phyloP scores from a whole-genome alignment of 176 grass and related monocot genomes.

The Aegilops speltoides region DNA sequence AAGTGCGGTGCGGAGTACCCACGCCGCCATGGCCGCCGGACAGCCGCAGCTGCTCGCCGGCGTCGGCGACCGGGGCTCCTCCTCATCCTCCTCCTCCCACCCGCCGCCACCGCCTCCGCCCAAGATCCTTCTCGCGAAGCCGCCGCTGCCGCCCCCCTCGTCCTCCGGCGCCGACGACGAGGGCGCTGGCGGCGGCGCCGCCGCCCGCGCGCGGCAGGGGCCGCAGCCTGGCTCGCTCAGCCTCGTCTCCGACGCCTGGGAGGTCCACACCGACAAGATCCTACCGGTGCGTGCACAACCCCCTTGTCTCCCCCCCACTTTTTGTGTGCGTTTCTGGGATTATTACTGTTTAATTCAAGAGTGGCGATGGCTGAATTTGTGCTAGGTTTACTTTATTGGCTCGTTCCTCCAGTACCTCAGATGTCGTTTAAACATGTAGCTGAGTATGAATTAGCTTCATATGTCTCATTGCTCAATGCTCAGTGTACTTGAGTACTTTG shows the following conservation, averaged over 20 bases:
- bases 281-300: constrained; percentile 52
- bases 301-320: not conserved
- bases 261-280: constrained; percentile 73
- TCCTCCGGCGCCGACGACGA: constrained; percentile 44
- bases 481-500: not conserved
- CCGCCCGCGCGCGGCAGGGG: constrained; percentile 44
- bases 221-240: constrained; percentile 61
- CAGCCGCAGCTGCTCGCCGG: constrained; percentile 28
- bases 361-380: not conserved
- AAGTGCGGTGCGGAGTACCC: not conserved
- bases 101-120: constrained; percentile 57
- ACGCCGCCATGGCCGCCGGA: constrained; percentile 50
- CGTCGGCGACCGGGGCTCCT: constrained; percentile 24
- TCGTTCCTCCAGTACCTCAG: too few species aligned
- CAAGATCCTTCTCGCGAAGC: constrained; percentile 95
- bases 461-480: not conserved
- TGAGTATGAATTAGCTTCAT: not conserved
- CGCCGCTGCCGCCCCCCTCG: constrained; percentile 23
- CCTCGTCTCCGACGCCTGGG: constrained; percentile 82
- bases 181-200: not conserved
- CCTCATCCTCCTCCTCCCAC: not conserved
- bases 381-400: too few species aligned
- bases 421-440: too few species aligned
- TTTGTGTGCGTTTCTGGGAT: not conserved
- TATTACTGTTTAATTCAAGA: not conserved